These are phyloP conservation scores for Hymenoscyphus fraxineus DNA, from an alignment of 2,329 filamentous ascomycete species.

Conservation along the genomic window DNA sequence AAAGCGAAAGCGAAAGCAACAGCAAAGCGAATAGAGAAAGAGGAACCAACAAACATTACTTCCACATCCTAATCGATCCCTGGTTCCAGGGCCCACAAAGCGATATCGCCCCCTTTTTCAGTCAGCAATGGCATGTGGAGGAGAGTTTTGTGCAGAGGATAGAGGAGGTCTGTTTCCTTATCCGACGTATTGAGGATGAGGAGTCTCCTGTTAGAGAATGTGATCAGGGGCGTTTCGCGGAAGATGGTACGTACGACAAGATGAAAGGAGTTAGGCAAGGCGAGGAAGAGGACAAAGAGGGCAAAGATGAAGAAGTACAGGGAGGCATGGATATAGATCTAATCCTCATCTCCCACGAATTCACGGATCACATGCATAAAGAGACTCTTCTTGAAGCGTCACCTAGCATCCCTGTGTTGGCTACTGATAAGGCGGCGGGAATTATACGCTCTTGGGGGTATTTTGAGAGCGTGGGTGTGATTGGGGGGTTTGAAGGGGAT, in stretches of 20 bases:
- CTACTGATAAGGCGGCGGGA: slow-evolving; percentile 53
- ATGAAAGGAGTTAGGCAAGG: slow-evolving; percentile 43
- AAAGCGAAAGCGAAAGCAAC: too few species aligned
- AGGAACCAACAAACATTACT: slow-evolving; percentile 41
- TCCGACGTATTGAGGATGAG: slow-evolving; percentile 25
- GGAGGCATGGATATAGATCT: slow-evolving; percentile 44
- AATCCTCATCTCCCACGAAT: slow-evolving; percentile 61
- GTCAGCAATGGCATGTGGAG: slow-evolving; percentile 59
- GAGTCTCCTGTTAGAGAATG: too few species aligned
- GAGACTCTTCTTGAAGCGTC: slow-evolving; percentile 55
- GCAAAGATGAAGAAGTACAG: not conserved
- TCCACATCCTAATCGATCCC: slow-evolving; percentile 63
- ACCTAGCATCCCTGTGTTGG: slow-evolving; percentile 53
- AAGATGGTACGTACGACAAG: too few species aligned
- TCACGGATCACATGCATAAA: slow-evolving; percentile 65
- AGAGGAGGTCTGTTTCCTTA: slow-evolving; percentile 49
- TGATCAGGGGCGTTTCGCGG: too few species aligned
- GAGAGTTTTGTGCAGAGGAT: slow-evolving; percentile 52
- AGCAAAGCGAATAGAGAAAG: too few species aligned
- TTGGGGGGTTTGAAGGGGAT: slow-evolving; percentile 26
- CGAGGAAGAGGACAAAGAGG: not conserved
- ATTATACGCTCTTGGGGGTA: slow-evolving; percentile 56
- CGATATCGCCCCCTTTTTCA: slow-evolving; percentile 63
- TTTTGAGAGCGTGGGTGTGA: slow-evolving; percentile 51
- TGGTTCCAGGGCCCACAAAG: slow-evolving; percentile 61